These are phyloP conservation scores for Hordeum marinum DNA, from an alignment of 176 grass and related monocot genomes.

Conservation along the genomic window DNA sequence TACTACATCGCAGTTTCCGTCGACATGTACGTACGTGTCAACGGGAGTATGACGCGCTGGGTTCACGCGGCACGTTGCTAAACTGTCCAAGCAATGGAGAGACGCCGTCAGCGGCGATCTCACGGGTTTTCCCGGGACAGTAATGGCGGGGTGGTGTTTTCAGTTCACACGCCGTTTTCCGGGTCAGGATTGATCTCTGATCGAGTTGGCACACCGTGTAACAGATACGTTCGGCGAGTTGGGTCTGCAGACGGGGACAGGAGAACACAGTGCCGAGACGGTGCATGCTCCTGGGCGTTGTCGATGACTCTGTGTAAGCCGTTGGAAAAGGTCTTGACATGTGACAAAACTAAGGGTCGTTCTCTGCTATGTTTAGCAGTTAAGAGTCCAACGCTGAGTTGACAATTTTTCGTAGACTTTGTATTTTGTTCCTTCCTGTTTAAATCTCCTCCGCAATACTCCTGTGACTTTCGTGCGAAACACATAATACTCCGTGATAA, in stretches of 20 bases:
- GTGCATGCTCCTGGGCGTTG: too few relatives aligned
- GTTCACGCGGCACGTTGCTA: background rate
- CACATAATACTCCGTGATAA: background rate
- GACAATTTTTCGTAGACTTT: background rate
- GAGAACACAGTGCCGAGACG: too few relatives aligned
- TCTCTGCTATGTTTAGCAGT: background rate
- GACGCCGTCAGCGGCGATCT: too few relatives aligned
- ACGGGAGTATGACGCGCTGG: background rate
- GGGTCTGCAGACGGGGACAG: too few relatives aligned
- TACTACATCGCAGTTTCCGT: background rate
- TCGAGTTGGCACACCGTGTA: background rate
- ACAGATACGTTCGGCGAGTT: background rate
- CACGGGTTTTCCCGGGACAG: background rate
- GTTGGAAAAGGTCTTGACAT: background rate
- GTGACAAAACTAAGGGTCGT: background rate
- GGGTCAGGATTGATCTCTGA: background rate
- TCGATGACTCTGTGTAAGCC: background rate
- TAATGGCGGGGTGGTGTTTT: background rate
- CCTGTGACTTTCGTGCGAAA: too few relatives aligned
- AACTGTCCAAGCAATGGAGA: background rate
- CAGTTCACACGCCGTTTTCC: background rate
- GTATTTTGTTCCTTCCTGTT: background rate
- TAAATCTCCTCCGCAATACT: too few relatives aligned
- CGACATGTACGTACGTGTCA: background rate
- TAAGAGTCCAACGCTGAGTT: background rate